A percentile compares a stretch with the other conserved stretches of the same genome.
Conservation (phyloP, 2,329 filamentous ascomycete genomes). For the Tolypocladium sp. region DNA sequence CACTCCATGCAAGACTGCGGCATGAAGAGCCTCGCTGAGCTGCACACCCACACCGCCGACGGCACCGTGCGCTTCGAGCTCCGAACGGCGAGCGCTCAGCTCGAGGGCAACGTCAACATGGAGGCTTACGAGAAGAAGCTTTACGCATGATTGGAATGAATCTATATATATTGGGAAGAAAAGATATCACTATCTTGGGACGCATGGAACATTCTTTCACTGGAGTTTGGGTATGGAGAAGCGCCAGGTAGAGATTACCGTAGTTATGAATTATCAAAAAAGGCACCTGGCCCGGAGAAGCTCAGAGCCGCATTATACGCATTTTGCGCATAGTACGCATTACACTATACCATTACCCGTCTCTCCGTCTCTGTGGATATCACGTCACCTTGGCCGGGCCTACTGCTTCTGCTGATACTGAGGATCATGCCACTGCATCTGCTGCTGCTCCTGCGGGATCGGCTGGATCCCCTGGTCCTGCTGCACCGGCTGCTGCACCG, state of each 20-base stretch:
- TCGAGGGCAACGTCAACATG: constrained; percentile 96
- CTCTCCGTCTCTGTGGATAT: background rate
- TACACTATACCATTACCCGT: too few species aligned
- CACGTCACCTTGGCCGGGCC: background rate
- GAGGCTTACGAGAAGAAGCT: constrained; percentile 99
- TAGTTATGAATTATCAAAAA: background rate
- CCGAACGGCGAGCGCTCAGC: constrained; percentile 85
- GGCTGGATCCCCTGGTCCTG: background rate
- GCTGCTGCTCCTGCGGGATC: background rate
- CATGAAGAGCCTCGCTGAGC: constrained; percentile 65
- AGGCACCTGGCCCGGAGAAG: background rate
- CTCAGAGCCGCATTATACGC: background rate
- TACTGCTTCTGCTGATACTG: background rate
- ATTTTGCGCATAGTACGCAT: too few species aligned
- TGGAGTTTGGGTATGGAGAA: constrained; percentile 7
- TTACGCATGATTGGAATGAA: constrained; percentile 58
- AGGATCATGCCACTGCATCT: background rate
- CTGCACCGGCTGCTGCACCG: constrained; percentile 2
- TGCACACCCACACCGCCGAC: constrained; percentile 65
- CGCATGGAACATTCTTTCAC: background rate
- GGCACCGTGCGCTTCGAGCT: constrained; percentile 87
- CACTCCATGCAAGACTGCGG: constrained; percentile 97
- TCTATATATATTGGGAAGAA: background rate
- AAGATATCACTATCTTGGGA: background rate
- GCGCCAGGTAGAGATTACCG: background rate